Conservation (phyloP, 2,329 filamentous ascomycete species). For the Cercospora berteroae region DNA sequence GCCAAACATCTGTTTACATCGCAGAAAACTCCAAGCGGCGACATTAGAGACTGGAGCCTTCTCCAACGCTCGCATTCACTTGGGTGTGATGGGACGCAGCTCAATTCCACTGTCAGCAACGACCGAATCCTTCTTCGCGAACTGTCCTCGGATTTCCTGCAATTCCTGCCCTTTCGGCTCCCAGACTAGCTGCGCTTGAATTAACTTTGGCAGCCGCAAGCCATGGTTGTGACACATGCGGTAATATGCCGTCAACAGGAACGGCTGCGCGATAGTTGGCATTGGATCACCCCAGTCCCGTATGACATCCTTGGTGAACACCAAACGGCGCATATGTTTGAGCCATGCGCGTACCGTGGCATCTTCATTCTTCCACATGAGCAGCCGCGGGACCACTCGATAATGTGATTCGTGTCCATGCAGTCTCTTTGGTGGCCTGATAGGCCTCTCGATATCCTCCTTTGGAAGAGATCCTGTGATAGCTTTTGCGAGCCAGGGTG, state of each 20-base stretch:
- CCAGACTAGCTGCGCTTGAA: constrained; percentile 22
- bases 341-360: constrained; percentile 25
- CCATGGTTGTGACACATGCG: constrained; percentile 12
- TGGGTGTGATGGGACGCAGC: not conserved
- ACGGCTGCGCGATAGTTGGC: constrained; percentile 34
- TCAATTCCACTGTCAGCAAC: constrained; percentile 6
- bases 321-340: constrained; percentile 32
- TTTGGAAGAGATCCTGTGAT: constrained; percentile 19
- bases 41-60: not conserved
- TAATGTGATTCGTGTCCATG: constrained; percentile 14
- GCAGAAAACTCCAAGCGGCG: not conserved
- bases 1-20: not conserved
- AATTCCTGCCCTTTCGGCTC: constrained; percentile 16
- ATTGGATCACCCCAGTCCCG: constrained; percentile 31
- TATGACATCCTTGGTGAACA: constrained; percentile 35
- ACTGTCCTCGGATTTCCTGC: constrained; percentile 9
- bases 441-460: constrained; percentile 21
- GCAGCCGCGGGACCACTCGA: constrained; percentile 21
- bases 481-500: constrained; percentile 23
- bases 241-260: constrained; percentile 36
- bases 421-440: constrained; percentile 18
- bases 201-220: constrained; percentile 16
- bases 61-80: not conserved
- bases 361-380: constrained; percentile 34
- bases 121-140: constrained; percentile 1